Percentiles rank a stretch among this genome's conserved stretches.
These are phyloP conservation scores for Acanthamoeba sp. DNA, from an alignment of 208 protist genomes.

Conservation along the genomic window DNA sequence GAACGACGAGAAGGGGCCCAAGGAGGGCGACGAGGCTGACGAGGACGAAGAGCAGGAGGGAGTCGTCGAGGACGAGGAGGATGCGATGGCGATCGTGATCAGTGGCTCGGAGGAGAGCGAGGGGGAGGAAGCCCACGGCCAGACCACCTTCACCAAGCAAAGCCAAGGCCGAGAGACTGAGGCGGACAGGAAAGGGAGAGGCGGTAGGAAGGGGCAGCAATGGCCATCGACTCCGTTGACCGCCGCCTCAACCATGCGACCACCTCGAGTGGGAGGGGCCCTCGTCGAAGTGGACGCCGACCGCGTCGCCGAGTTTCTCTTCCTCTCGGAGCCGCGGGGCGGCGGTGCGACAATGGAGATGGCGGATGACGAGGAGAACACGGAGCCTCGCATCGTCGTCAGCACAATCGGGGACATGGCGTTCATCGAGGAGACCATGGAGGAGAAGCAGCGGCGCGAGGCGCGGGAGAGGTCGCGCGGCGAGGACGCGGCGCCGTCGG, in stretches of 20 bases:
- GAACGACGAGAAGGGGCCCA: neutral
- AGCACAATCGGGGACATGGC: neutral
- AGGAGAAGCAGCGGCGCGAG: slow-evolving; percentile 3
- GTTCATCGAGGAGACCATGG: neutral
- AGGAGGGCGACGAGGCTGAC: neutral
- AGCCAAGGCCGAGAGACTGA: neutral
- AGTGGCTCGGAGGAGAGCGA: neutral
- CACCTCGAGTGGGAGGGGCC: too few relatives aligned
- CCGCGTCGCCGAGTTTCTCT: slow-evolving; percentile 6
- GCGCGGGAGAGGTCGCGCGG: neutral
- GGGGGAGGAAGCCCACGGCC: neutral
- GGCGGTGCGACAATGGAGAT: neutral
- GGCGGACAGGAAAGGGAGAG: too few relatives aligned
- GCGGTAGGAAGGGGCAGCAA: neutral
- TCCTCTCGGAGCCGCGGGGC: neutral
- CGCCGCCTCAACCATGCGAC: neutral
- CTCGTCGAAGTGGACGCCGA: slow-evolving; percentile 4
- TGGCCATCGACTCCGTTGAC: neutral
- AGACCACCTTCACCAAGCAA: too few relatives aligned
- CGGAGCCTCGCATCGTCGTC: neutral
- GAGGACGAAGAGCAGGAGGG: neutral
- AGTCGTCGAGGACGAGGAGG: neutral
- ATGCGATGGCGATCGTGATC: neutral
- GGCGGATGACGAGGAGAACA: neutral
- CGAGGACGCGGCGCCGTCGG: neutral